Base-by-base conservation (phyloP, 2,329 filamentous ascomycete species). In the Aureobasidium subglaciale region DNA sequence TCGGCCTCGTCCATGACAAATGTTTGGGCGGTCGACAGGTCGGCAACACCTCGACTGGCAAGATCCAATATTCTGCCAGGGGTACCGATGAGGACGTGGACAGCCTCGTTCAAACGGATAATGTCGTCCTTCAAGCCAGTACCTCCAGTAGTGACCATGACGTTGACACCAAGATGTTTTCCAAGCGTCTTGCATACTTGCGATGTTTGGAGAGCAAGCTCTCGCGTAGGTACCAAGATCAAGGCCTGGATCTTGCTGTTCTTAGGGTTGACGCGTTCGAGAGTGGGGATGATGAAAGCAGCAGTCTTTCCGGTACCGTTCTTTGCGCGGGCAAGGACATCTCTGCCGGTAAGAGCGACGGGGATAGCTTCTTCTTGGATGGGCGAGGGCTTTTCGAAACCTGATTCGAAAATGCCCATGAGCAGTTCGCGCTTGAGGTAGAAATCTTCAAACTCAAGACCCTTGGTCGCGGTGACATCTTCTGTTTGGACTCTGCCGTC, bases 1-100 rank as follows among this genome's bases (percentile, higher is more conserved):
- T 99, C 93, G 55, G 93, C 93, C 73, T 99, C 93, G 68, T 99
- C 93, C 93, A 99, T 99, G 75, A 99, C 90, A 70, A 99, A 99
- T 68, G 95, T 97, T 65, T 90, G 87, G 70, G 93, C 97, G 74
- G 95, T 87, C 65, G 91, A 95, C 48, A 99, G 81, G 73, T 99
- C 93, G 60, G 93, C 93, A 58, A 99, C 91, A 62, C 88, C 90
- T 77, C 99, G 97, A 71, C 91, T 90, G 58, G 93, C 92, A 63
- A 99, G 77, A 76, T 99, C 93, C 60, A 97, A 83, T 65, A 99
- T 96, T 78, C 93, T 84, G 62, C 93, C 93, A 30, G 93, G 93
- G 56, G 93, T 99, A 69, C 93, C 93, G 67, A 99, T 93, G 68
- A 99, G 88, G 70, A 99, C 92, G 75, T 99, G 93, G 63, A 99